Conservation (phyloP, 768 basidiomycete species). For the Auriculariales sp. region DNA sequence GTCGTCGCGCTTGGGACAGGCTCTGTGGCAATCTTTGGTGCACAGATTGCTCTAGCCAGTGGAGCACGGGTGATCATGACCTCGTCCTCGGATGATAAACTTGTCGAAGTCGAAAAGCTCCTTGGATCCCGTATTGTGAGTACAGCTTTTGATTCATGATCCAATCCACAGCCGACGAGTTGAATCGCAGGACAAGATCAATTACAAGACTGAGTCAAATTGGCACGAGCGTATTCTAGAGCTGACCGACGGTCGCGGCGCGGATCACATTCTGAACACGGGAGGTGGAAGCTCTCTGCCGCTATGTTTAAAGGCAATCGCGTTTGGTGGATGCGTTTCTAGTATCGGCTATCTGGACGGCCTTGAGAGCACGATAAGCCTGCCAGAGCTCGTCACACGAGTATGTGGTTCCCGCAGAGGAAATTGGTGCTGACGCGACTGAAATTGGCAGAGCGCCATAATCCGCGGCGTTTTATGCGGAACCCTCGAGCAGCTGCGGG, state of each 20-base stretch:
- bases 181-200: constrained; percentile 31
- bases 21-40: constrained; percentile 21
- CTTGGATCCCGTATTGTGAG: constrained; percentile 24
- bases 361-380: too few species aligned
- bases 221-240: constrained; percentile 41
- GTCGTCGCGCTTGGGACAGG: constrained; percentile 24
- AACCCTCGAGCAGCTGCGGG: not conserved
- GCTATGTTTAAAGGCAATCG: constrained; percentile 25
- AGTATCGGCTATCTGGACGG: constrained; percentile 36
- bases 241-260: constrained; percentile 15
- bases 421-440: too few species aligned
- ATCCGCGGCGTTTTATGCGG: not conserved
- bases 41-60: constrained; percentile 46
- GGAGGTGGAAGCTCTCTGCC: constrained; percentile 37
- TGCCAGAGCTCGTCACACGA: too few species aligned
- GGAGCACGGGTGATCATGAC: constrained; percentile 55
- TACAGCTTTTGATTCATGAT: too few species aligned
- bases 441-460: not conserved
- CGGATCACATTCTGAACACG: constrained; percentile 32
- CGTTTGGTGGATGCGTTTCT: too few species aligned
- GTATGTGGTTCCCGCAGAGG: too few species aligned
- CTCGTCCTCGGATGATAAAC: constrained; percentile 52
- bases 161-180: too few species aligned
- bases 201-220: constrained; percentile 40
- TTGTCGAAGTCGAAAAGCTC: constrained; percentile 31